Conservation (phyloP, 139 green algal genomes). For the Chlamydomonas asymmetrica region DNA sequence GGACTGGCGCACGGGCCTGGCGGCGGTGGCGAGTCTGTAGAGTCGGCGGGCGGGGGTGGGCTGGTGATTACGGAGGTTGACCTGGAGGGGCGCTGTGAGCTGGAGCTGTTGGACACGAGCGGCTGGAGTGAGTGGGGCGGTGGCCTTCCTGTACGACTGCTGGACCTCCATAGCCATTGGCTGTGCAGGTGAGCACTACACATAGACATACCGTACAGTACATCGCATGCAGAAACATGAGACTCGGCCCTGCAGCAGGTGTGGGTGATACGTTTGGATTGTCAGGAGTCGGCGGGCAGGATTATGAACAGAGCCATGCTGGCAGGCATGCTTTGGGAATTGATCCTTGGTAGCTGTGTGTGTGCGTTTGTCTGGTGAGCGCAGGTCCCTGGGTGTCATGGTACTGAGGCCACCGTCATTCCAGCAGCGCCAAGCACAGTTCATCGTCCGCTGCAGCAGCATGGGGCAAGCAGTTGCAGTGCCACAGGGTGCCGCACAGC, state of each 20-base stretch:
- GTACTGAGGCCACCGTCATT: slow-evolving; percentile 34
- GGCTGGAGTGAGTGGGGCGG: slow-evolving; percentile 26
- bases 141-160: slow-evolving; percentile 34
- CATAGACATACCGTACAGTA: neutral
- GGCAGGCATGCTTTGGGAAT: neutral
- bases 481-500: no score
- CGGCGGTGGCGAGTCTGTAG: neutral
- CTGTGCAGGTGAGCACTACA: slow-evolving; percentile 23
- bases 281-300: neutral
- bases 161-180: slow-evolving; percentile 48
- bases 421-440: slow-evolving; percentile 28
- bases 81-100: neutral
- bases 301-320: neutral
- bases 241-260: neutral
- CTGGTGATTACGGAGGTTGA: slow-evolving; percentile 37
- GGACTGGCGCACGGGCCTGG: neutral
- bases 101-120: slow-evolving; percentile 34
- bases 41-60: neutral
- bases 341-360: neutral
- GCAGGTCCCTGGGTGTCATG: slow-evolving; percentile 28
- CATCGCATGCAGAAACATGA: neutral
- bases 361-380: slow-evolving; percentile 12
- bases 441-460: no score
- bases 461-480: no score
- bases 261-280: neutral